Conservation (phyloP, 1,139 yeast genomes). For the Lodderomyces pseudojiufengensis region DNA sequence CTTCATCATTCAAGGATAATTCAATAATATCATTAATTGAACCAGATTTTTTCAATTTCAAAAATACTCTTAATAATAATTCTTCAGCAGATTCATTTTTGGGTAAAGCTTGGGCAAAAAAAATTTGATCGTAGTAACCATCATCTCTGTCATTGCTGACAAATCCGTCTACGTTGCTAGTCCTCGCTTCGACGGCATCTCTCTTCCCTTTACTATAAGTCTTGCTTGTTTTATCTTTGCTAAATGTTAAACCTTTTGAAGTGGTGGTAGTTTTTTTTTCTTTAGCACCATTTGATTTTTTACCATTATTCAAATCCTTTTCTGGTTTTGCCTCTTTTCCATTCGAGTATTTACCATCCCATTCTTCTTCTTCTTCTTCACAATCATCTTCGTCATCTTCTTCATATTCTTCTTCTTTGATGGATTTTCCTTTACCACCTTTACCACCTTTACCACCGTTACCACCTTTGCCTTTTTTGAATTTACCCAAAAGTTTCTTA, state of each 20-base stretch:
- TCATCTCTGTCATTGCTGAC: too few relatives aligned
- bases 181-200: conserved; percentile 1
- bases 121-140: conserved; percentile 1
- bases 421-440: conserved; percentile 9
- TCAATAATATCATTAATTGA: conserved; percentile 26
- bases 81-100: conserved; percentile 19
- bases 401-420: conserved; percentile 7
- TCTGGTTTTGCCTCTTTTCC: background rate
- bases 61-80: conserved; percentile 22
- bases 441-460: conserved; percentile 4
- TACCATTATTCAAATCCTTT: background rate
- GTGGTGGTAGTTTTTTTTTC: background rate
- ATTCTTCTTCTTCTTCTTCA: conserved; percentile 4
- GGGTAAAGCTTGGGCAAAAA: conserved; percentile 4
- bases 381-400: background rate
- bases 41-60: conserved; percentile 28
- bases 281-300: background rate
- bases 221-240: too few relatives aligned
- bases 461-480: conserved; percentile 1
- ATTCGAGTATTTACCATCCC: background rate
- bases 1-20: conserved; percentile 29
- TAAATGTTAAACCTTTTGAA: background rate
- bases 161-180: background rate
- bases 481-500: conserved; percentile 1
- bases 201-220: conserved; percentile 3